A percentile compares a stretch with the other conserved stretches of the same genome.
These are phyloP conservation scores for Phytopythium ostracodes DNA, from an alignment of 352 stramenopile genomes.

Conservation along the genomic window DNA sequence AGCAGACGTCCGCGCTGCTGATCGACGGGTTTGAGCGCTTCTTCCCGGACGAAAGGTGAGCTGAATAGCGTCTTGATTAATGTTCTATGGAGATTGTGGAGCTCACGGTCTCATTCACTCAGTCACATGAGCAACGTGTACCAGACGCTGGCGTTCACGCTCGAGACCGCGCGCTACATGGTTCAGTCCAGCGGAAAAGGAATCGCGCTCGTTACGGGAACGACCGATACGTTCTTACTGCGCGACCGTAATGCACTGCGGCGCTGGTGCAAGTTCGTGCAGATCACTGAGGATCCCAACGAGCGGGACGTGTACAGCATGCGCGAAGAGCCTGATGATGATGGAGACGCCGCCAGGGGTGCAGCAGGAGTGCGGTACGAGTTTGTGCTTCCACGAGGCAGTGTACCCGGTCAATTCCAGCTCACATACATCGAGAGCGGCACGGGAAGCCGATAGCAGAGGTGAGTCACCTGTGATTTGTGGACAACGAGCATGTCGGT, in stretches of 20 bases:
- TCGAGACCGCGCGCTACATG: slow-evolving; percentile 55
- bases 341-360: slow-evolving; percentile 4
- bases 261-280: slow-evolving; percentile 53
- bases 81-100: not conserved
- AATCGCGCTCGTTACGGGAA: slow-evolving; percentile 28
- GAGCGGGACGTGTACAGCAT: slow-evolving; percentile 27
- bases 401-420: slow-evolving; percentile 25
- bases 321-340: slow-evolving; percentile 29
- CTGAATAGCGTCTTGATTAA: not conserved
- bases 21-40: slow-evolving; percentile 56
- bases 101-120: slow-evolving; percentile 5
- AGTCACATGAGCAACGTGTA: slow-evolving; percentile 46
- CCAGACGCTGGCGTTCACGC: slow-evolving; percentile 52
- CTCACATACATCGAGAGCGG: slow-evolving; percentile 22
- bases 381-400: slow-evolving; percentile 18
- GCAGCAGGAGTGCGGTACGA: slow-evolving; percentile 31
- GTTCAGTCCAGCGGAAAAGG: slow-evolving; percentile 25
- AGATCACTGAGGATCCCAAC: slow-evolving; percentile 19
- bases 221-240: slow-evolving; percentile 35
- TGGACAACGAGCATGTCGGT: no score
- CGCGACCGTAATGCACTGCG: slow-evolving; percentile 26
- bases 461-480: not conserved
- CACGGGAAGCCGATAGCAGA: not conserved
- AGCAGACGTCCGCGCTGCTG: slow-evolving; percentile 45
- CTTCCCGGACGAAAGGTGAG: slow-evolving; percentile 36